These are phyloP conservation scores for Suhomyces ambrosiae DNA, from an alignment of 1,139 yeast genomes.

Conservation along the genomic window DNA sequence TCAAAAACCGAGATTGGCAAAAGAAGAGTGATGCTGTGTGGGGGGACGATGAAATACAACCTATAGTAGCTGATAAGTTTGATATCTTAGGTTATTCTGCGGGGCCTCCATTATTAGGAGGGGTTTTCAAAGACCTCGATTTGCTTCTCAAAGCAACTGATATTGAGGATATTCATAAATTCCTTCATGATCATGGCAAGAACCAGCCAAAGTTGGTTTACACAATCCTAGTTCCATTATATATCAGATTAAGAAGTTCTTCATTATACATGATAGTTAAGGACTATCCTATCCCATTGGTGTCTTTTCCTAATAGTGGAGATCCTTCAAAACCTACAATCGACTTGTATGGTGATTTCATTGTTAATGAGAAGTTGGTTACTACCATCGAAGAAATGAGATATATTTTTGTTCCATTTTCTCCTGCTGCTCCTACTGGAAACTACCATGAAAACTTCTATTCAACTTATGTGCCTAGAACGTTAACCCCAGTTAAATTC, in stretches of 20 bases:
- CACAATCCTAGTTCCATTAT: conserved; percentile 43
- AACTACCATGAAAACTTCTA: conserved; percentile 37
- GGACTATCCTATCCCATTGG: conserved; percentile 47
- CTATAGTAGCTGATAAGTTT: conserved; percentile 34
- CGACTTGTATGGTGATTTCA: conserved; percentile 38
- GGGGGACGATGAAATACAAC: conserved; percentile 40
- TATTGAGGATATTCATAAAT: conserved; percentile 37
- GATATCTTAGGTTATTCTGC: conserved; percentile 38
- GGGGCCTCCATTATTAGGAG: conserved; percentile 42
- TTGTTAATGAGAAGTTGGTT: conserved; percentile 46
- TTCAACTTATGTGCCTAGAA: conserved; percentile 43
- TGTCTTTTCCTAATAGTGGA: conserved; percentile 41
- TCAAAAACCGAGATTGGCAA: conserved; percentile 31
- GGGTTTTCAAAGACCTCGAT: conserved; percentile 35
- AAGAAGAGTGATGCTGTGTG: conserved; percentile 30
- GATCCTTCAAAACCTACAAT: conserved; percentile 31
- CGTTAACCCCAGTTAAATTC: conserved; percentile 49
- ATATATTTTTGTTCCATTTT: conserved; percentile 47
- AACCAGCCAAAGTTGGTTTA: conserved; percentile 45
- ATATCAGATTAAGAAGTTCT: conserved; percentile 31
- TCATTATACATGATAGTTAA: conserved; percentile 36
- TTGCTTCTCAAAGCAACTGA: conserved; percentile 31
- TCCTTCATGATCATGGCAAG: conserved; percentile 39
- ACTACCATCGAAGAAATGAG: conserved; percentile 44
- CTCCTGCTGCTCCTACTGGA: conserved; percentile 35